These are phyloP conservation scores for Vigna radiata DNA, from an alignment of 306 rosid species.

Conservation along the genomic window DNA sequence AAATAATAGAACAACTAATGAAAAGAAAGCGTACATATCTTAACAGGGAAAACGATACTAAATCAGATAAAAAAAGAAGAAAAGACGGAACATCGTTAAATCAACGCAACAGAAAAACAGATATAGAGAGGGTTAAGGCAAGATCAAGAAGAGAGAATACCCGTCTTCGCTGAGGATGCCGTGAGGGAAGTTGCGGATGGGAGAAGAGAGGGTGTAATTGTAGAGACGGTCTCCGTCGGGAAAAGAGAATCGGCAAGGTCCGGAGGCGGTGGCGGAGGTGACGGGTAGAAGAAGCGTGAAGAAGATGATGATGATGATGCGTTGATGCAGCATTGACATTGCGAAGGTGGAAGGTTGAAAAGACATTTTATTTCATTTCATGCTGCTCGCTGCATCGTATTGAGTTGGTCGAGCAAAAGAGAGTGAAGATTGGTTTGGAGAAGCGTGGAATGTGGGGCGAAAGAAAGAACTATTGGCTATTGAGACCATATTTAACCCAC, in stretches of 20 bases:
- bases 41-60: not conserved
- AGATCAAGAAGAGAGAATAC: constrained; percentile 50
- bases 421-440: not conserved
- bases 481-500: too few relatives aligned
- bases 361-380: constrained; percentile 34
- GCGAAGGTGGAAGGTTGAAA: constrained; percentile 13
- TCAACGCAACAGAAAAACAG: not conserved
- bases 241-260: constrained; percentile 63
- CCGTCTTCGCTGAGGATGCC: constrained; percentile 98
- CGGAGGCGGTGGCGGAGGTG: constrained; percentile 7
- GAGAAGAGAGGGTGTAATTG: constrained; percentile 75
- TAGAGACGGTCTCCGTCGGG: constrained; percentile 62
- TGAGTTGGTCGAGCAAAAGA: not conserved
- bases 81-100: not conserved
- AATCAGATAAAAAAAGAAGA: not conserved
- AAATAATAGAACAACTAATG: not conserved
- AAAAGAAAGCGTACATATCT: not conserved
- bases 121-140: not conserved
- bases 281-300: constrained; percentile 49
- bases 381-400: not conserved
- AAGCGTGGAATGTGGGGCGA: not conserved
- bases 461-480: not conserved
- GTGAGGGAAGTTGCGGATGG: constrained; percentile 71
- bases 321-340: constrained; percentile 50
- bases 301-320: constrained; percentile 49